Evolutionary conservation across 2,329 filamentous ascomycete species (phyloP), one percentile per base, ranked within the genome.

Genomic region (Arthrobotrys megalospora): DNA sequence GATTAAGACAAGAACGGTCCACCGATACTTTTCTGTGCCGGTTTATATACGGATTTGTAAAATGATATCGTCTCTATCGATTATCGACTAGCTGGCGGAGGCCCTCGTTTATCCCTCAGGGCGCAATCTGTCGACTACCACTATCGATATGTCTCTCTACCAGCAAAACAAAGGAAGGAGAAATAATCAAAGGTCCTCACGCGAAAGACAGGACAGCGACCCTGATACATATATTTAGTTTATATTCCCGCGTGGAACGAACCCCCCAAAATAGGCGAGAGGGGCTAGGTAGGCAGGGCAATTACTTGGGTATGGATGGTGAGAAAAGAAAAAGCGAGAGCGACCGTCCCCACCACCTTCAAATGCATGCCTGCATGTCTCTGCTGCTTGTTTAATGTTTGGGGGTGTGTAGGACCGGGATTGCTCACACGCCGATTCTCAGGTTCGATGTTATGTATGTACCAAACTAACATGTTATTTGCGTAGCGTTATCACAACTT

Each of bases 251-350:
- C 67, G 67, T 78, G 75, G 75, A 78, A 78, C 67, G 67, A 76
- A 78, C 43, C 62, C 75, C 75, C 75, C 75, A 67, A 77, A 78
- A 78, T 78, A 78, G 75, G 75, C 75, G 75, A 78, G 75, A 72
- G 75, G 73, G 75, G 65, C 72, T 64, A 77, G 41, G 58, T 66
- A 64, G 58, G 50, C 66, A 72, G 67, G 53, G 67, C 62, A 71
- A 16, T 47, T 28, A 45, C 24, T 62, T 63, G 50, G 32, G 69
- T 66, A 50, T 38, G 63, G 48, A 63, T 73, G 69, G 50, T 16
- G 53, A 60, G 55, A 58, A 64, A 60, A 70, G 45, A 70, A 65
- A 64, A 58, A 43, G 68, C 50, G 69, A 65, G 68, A 66, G 41
- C 48, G 24, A 65, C 69, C 11, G 50, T 73, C 70, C 70, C 70